Conservation (phyloP, 345 rosid species). For the Corchorus olitorius region DNA sequence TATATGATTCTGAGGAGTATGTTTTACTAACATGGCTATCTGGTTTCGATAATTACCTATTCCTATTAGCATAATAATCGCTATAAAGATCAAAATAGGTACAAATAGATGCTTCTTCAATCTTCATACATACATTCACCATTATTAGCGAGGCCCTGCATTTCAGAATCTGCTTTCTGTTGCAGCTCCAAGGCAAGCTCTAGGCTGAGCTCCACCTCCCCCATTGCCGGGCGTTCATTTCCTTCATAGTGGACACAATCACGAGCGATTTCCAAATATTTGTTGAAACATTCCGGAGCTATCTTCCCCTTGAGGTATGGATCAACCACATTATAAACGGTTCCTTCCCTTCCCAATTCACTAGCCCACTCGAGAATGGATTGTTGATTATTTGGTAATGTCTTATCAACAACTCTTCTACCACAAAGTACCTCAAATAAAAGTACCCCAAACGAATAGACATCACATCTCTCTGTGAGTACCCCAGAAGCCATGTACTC, state of each 20-base stretch:
- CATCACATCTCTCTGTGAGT: constrained; percentile 39
- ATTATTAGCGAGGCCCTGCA: no score
- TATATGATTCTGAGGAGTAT: no score
- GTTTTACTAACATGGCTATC: no score
- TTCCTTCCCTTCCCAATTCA: background rate
- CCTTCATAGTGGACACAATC: background rate
- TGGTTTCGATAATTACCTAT: no score
- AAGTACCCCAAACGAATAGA: constrained; percentile 40
- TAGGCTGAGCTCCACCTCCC: background rate
- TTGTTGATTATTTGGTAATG: no score
- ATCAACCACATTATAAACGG: background rate
- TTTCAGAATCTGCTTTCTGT: background rate
- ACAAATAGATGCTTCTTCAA: no score
- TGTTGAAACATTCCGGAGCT: no score
- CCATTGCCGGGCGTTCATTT: background rate
- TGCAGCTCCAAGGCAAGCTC: constrained; percentile 6
- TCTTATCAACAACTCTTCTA: constrained; percentile 29
- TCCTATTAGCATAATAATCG: no score
- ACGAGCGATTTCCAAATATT: no score
- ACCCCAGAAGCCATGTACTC: constrained; percentile 35
- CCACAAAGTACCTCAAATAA: constrained; percentile 38
- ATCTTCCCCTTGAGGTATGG: background rate
- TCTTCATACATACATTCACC: no score
- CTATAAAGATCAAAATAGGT: no score
- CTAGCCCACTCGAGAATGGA: background rate